These are phyloP conservation scores for Tolypocladium cylindrosporum DNA, from an alignment of 2,329 filamentous ascomycete genomes.

Conservation along the genomic window DNA sequence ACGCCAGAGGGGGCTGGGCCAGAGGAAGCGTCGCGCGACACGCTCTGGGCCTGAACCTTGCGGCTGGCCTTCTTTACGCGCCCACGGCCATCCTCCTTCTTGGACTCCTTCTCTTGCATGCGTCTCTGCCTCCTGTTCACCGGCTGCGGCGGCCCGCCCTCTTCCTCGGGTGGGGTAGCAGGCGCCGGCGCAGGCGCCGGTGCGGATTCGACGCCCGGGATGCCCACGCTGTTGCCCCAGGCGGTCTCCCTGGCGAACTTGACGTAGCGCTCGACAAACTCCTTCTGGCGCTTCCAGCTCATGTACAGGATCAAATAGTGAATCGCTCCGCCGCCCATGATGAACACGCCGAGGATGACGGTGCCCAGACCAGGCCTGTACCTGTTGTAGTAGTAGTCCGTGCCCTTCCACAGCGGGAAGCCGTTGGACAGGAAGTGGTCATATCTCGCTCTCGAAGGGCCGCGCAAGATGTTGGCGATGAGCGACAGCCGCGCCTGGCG, in stretches of 20 bases:
- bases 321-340: constrained; percentile 71
- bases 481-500: constrained; percentile 77
- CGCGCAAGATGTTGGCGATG: constrained; percentile 77
- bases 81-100: constrained; percentile 56
- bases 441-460: constrained; percentile 73
- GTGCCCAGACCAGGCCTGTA: constrained; percentile 85
- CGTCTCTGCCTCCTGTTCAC: constrained; percentile 61
- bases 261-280: constrained; percentile 89
- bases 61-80: constrained; percentile 30
- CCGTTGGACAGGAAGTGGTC: constrained; percentile 90
- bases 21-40: constrained; percentile 36
- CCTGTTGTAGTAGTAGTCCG: constrained; percentile 94
- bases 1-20: constrained; percentile 54
- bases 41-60: constrained; percentile 23
- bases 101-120: constrained; percentile 18
- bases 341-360: constrained; percentile 70
- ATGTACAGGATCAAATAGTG: constrained; percentile 83
- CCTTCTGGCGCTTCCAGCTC: constrained; percentile 79
- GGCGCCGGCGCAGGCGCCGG: constrained; percentile 32
- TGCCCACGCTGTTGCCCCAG: constrained; percentile 73
- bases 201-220: constrained; percentile 54
- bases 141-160: constrained; percentile 40
- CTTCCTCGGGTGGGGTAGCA: constrained; percentile 34
- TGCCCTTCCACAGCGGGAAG: constrained; percentile 94
- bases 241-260: constrained; percentile 78